Base-by-base conservation (phyloP, 192 early-diverging fungal species). In the Coemansia sp. region DNA sequence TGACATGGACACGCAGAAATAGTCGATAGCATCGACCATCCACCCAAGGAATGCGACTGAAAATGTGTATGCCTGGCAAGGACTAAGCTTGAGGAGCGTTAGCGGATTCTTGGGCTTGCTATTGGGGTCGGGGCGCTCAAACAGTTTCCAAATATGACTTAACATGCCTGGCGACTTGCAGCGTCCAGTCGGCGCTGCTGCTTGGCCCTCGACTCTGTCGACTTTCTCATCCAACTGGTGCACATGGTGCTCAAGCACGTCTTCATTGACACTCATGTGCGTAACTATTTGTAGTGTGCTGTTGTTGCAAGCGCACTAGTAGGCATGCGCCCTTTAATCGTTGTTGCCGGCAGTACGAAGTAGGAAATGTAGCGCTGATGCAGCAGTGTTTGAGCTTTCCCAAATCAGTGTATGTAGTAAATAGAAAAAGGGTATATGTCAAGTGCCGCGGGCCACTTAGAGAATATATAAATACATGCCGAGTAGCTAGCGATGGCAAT, bases 11-110 rank as follows among this genome's bases (percentile, higher is more conserved):
- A 87, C 80, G 29, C 80, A 78, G 46, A 86, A 87, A 61, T 81
- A 90, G 67, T 90, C 88, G 37, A 86, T 80, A 9, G 85, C 80
- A 54, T 90, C 85, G 10, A 88, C 60, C 36, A 81, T 80, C 86
- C 88, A 90, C n/a, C 84, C 88, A 46, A 88, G 59, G 51, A 84
- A 88, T 14, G 72, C 72, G 0, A 73, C 78, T 1, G 72, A 53
- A 35, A 80, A 80, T 10, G 72, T 75, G 34, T 53, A 75, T 15
- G 65, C 61, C 49, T 80, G 78, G 21, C 56, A 58, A 7, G 53
- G 64, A 10, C 47, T 68, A 26, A 80, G 57, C 38, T 34, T 39
- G 11, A 80, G 56, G 25, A 80, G 58, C 2, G 32, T 17, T 3
- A 60, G 14, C 17, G 72, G 70, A 21, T 76, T 80, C 35, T 56